A percentile compares a stretch with the other conserved stretches of the same genome.
These are phyloP conservation scores for Entophlyctis luteolus DNA, from an alignment of 192 early-diverging fungal species.

Conservation along the genomic window DNA sequence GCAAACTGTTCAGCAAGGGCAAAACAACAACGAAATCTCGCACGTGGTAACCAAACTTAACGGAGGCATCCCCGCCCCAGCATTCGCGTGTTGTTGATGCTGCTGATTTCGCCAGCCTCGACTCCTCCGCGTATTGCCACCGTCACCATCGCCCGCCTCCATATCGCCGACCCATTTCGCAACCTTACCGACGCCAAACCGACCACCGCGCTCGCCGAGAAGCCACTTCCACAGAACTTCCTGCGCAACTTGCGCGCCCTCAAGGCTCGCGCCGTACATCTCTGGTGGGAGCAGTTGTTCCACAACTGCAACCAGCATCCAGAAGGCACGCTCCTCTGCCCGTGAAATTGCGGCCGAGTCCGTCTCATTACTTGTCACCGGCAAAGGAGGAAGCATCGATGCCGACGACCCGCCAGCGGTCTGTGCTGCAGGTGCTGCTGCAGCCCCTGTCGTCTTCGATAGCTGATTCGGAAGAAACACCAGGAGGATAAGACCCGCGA, in stretches of 20 bases:
- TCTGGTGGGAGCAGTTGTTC: slow-evolving; percentile 70
- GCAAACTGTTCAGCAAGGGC: neutral
- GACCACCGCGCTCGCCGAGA: slow-evolving; percentile 35
- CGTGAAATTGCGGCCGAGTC: neutral
- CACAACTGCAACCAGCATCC: slow-evolving; percentile 70
- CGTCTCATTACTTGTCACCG: neutral
- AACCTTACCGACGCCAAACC: slow-evolving; percentile 46
- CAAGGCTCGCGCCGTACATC: slow-evolving; percentile 69
- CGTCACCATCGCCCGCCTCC: slow-evolving; percentile 24
- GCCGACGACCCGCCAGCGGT: too few species aligned
- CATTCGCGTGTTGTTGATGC: neutral
- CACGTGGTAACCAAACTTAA: slow-evolving; percentile 73
- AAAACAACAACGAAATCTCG: slow-evolving; percentile 1
- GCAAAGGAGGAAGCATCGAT: too few species aligned
- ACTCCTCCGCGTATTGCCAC: slow-evolving; percentile 2
- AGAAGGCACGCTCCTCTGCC: slow-evolving; percentile 74
- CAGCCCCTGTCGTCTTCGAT: neutral
- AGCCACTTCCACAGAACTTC: slow-evolving; percentile 58
- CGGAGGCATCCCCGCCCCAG: slow-evolving; percentile 53
- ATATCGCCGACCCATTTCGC: slow-evolving; percentile 41
- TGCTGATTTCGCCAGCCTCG: neutral
- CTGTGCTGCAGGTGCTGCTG: neutral
- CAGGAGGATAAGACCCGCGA: slow-evolving; percentile 69
- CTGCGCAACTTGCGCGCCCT: slow-evolving; percentile 70
- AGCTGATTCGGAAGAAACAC: slow-evolving; percentile 35